Evolutionary conservation across 208 protist genomes (phyloP), one percentile per base, ranked within the genome.

Genomic region (Trypanosoma mega): DNA sequence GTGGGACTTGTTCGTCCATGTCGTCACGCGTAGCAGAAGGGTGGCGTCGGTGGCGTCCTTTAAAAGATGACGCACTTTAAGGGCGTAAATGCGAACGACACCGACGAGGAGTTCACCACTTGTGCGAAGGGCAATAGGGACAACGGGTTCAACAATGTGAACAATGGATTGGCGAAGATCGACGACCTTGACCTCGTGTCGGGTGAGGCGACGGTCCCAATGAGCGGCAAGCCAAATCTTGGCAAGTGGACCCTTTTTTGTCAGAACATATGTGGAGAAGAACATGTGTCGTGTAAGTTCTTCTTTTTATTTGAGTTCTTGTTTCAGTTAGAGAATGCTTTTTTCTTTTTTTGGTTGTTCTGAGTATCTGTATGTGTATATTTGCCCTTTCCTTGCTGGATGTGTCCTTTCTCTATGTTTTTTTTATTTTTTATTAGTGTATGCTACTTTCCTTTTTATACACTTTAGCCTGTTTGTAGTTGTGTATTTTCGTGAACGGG

Each of bases 211-310:
- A 41, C 82, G 81, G 63, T 98, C 96, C 96, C 94, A 98, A 78
- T 98, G 96, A 1, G 96, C 97, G 0, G 97, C 97, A 20, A 98
- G 88, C 97, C 97, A 99, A 16, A 98, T 82, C 76, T 97, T 97
- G 20, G 90, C 96, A 24, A 99, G 77, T 0, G 94, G 87, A n/a
- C 96, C 94, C 56, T 97, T 94, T 69, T 98, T 98, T 14, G 94
- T 93, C 30, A 99, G 78, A 11, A 99, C 93, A 63, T 97, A 95
- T 21, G 97, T 94, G 24, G 92, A 97, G 82, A 97, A 98, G 76
- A 99, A 99, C 97, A 99, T 99, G 20, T 12, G 14, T 36, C 3
- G 9, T 33, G 11, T 16, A 43, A 18, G 24, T 6, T 21, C 1
- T 8, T 16, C 47, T 43, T 37, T 14, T 74, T 16, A 39, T 12